phyloP scores from a whole-genome alignment of 768 basidiomycete genomes.

The Suillus paluster region DNA sequence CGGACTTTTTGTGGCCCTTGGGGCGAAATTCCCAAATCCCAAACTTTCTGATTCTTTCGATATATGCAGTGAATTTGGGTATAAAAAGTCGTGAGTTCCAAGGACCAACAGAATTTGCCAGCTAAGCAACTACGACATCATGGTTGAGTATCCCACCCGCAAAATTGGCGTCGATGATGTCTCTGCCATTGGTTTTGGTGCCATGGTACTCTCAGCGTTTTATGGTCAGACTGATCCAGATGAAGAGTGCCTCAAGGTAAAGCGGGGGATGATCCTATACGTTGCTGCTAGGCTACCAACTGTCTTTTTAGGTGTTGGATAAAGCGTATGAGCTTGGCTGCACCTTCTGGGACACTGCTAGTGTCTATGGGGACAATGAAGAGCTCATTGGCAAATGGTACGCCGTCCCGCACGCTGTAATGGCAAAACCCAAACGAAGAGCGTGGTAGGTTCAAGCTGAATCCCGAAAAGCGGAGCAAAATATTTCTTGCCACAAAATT shows the following conservation, averaged over 20 bases:
- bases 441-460: slow-evolving; percentile 46
- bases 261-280: neutral
- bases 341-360: slow-evolving; percentile 53
- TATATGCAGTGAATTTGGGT: neutral
- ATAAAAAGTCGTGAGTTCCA: neutral
- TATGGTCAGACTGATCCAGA: slow-evolving; percentile 54
- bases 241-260: slow-evolving; percentile 63
- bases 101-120: neutral
- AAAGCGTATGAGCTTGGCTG: slow-evolving; percentile 44
- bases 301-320: slow-evolving; percentile 43
- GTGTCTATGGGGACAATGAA: slow-evolving; percentile 47
- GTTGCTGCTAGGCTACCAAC: neutral
- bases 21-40: too few relatives aligned
- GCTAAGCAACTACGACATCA: neutral
- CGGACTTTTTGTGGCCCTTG: too few relatives aligned
- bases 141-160: neutral
- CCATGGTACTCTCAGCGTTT: slow-evolving; percentile 57
- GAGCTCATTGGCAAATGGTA: slow-evolving; percentile 51
- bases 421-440: neutral
- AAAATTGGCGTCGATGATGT: slow-evolving; percentile 42
- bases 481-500: slow-evolving; percentile 71
- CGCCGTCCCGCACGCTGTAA: slow-evolving; percentile 2
- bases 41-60: too few relatives aligned
- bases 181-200: slow-evolving; percentile 62
- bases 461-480: slow-evolving; percentile 45